These are phyloP conservation scores for Scedosporium aurantiacum DNA, from an alignment of 2,329 filamentous ascomycete genomes.

Conservation along the genomic window DNA sequence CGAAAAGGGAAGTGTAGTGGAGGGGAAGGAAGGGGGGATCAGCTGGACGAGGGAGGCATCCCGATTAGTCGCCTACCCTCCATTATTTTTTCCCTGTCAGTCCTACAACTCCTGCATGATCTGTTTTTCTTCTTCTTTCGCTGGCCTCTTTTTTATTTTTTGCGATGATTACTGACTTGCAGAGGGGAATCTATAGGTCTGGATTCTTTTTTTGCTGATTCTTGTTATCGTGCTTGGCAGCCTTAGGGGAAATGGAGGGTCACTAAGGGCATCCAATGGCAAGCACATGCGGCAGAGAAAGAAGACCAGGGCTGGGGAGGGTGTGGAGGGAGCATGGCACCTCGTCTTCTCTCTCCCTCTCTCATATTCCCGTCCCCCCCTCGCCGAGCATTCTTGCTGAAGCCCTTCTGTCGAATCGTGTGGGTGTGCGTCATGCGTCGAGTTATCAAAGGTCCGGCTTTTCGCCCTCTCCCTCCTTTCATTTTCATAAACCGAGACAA, in stretches of 20 bases:
- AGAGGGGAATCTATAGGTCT: no score
- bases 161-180: no score
- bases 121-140: not conserved
- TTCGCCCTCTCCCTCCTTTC: not conserved
- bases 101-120: not conserved
- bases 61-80: conserved; percentile 1
- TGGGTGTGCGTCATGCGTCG: not conserved
- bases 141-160: not conserved
- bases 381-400: no score
- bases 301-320: not conserved
- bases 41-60: not conserved
- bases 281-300: not conserved
- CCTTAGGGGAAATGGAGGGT: not conserved
- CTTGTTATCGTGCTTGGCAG: not conserved
- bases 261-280: not conserved
- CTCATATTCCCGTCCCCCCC: no score
- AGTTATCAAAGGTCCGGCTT: not conserved
- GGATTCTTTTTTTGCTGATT: no score
- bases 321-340: not conserved
- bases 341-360: no score
- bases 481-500: not conserved
- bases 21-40: not conserved
- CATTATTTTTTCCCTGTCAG: not conserved
- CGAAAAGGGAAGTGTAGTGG: not conserved
- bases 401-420: no score